These are phyloP conservation scores for Anthracocystis walkeri DNA, from an alignment of 1,284 basidiomycete species.

Conservation along the genomic window DNA sequence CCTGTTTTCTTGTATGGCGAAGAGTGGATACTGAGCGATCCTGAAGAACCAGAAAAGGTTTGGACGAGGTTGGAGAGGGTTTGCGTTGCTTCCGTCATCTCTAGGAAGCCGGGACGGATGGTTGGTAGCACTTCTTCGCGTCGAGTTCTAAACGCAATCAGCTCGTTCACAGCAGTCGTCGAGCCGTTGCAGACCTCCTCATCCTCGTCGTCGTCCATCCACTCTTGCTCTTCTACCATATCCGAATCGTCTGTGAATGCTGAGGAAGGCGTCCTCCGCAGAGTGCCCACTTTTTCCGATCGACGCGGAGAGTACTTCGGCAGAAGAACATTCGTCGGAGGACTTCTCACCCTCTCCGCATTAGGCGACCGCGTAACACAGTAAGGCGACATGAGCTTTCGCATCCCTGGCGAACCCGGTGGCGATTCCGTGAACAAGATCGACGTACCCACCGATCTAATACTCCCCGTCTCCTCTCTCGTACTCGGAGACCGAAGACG, in stretches of 20 bases:
- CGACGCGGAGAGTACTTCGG: slow-evolving; percentile 28
- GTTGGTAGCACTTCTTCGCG: slow-evolving; percentile 14
- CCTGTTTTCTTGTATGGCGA: slow-evolving; percentile 23
- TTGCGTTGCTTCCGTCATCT: slow-evolving; percentile 38
- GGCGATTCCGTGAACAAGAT: slow-evolving; percentile 40
- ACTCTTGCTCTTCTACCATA: slow-evolving; percentile 23
- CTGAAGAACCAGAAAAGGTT: slow-evolving; percentile 25
- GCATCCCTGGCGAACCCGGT: slow-evolving; percentile 20
- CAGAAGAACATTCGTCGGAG: slow-evolving; percentile 14
- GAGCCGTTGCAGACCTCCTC: slow-evolving; percentile 4
- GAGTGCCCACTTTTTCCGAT: background rate
- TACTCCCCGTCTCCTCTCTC: slow-evolving; percentile 31
- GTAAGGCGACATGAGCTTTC: slow-evolving; percentile 30
- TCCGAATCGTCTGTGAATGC: slow-evolving; percentile 22
- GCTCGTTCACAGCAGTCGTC: background rate
- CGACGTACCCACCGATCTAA: slow-evolving; percentile 38
- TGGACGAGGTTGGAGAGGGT: slow-evolving; percentile 34
- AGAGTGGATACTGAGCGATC: slow-evolving; percentile 21
- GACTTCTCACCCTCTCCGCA: slow-evolving; percentile 21
- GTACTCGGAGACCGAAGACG: slow-evolving; percentile 20
- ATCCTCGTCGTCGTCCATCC: slow-evolving; percentile 31
- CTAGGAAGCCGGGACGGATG: slow-evolving; percentile 34
- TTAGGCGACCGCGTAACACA: slow-evolving; percentile 8
- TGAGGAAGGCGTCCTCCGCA: slow-evolving; percentile 13
- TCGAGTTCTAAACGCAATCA: slow-evolving; percentile 2